phyloP scores from a whole-genome alignment of 2,329 filamentous ascomycete genomes.

The Cytospora schulzeri region DNA sequence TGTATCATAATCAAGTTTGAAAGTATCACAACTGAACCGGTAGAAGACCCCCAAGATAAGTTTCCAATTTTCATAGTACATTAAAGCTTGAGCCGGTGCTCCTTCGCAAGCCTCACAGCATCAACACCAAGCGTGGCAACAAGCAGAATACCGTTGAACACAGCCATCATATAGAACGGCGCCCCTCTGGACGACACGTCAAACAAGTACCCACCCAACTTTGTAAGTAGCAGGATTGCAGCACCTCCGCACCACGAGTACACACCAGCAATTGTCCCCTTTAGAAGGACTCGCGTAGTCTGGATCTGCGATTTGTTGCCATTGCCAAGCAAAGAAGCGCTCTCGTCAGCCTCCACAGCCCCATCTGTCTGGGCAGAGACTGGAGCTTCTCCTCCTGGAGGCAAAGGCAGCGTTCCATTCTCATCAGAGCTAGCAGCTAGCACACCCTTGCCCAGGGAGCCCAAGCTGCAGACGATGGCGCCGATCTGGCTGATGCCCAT shows the following conservation, averaged over 20 bases:
- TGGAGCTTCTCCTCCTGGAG: slow-evolving; percentile 25
- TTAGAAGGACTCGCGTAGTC: slow-evolving; percentile 63
- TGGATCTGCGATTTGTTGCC: slow-evolving; percentile 22
- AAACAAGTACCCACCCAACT: slow-evolving; percentile 84
- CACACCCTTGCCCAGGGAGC: slow-evolving; percentile 80
- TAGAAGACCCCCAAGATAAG: neutral
- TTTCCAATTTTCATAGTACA: neutral
- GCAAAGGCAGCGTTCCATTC: slow-evolving; percentile 29
- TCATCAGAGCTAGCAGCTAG: slow-evolving; percentile 51
- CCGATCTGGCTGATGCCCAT: slow-evolving; percentile 95
- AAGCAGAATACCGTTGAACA: slow-evolving; percentile 77
- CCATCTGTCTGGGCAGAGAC: slow-evolving; percentile 27
- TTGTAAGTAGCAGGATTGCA: slow-evolving; percentile 88
- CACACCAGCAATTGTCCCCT: slow-evolving; percentile 91
- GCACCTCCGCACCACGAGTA: slow-evolving; percentile 90
- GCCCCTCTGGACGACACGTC: slow-evolving; percentile 73
- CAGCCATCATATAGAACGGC: slow-evolving; percentile 93
- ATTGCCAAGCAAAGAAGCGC: slow-evolving; percentile 43
- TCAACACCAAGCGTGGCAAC: slow-evolving; percentile 56
- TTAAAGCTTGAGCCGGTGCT: slow-evolving; percentile 8
- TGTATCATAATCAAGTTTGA: slow-evolving; percentile 1
- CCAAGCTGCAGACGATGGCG: slow-evolving; percentile 93
- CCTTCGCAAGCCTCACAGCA: slow-evolving; percentile 34
- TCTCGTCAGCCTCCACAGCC: slow-evolving; percentile 30
- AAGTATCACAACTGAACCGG: neutral